Base-by-base conservation (phyloP, 306 rosid genomes). In the Vigna reflexopilosa region DNA sequence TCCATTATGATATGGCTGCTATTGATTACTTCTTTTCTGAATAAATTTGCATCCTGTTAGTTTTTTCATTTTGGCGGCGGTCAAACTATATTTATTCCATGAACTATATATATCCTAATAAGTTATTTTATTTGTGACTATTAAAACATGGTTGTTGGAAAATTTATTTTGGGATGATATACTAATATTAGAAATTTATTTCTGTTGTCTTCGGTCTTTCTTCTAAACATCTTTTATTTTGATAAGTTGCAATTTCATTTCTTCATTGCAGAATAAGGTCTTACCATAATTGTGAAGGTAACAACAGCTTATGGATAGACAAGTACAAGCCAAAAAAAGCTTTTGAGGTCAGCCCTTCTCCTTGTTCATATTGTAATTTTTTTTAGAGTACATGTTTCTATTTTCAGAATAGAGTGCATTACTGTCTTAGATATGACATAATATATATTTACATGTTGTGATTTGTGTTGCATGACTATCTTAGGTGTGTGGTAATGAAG, bases 401-500 rank as follows among this genome's bases (percentile, higher is more conserved):
- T 9, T 38, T 19, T 0, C 19, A 19, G 19, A 19, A 19, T 19
- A 19, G 19, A 19, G 19, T 19, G 19, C 19, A 19, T 19, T 0
- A 19, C 20, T 19, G 22, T 62, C 64, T 79, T 48, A 95, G 97
- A 91, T 95, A 16, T 92, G 98, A 55, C 97, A 98, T 40, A 95
- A 95, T 64, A 26, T 3, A 26, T 26, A 26, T 26, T 87, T 76
- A 26, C 77, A 63, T 63, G 57, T 59, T n/a, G 36, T 36, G 44
- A 54, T 56, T 69, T 15, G 55, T 67, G 55, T 74, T 72, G 63
- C 72, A 64, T 83, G 73, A 69, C 61, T 15, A 6, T 61, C 59
- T 79, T 48, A 95, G 98, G 91, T 95, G 17, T 95, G 98, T 59
- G 98, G 98, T 40, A 95, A 92, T 64, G 80, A 69, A 51, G 93